These are phyloP conservation scores for Graphiopsis chlorocephala DNA, from an alignment of 2,329 filamentous ascomycete species.

Conservation along the genomic window DNA sequence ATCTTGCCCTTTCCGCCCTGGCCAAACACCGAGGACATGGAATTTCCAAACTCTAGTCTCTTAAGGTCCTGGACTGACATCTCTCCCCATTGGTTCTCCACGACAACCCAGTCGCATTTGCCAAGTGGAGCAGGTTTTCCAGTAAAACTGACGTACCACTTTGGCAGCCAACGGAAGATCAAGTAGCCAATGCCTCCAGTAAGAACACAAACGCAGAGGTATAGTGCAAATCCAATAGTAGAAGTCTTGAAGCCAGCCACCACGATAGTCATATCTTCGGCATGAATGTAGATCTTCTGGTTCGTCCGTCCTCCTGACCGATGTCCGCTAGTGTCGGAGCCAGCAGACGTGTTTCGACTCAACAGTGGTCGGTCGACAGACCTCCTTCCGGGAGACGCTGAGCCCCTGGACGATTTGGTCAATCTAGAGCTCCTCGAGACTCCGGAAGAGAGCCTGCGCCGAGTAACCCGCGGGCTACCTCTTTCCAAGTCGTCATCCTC, in stretches of 20 bases:
- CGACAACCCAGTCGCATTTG: constrained; percentile 84
- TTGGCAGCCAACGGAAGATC: constrained; percentile 83
- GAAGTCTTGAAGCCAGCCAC: constrained; percentile 89
- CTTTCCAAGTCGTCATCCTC: constrained; percentile 21
- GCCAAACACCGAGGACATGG: constrained; percentile 69
- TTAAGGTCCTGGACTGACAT: constrained; percentile 73
- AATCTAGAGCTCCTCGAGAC: constrained; percentile 24
- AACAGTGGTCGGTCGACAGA: constrained; percentile 62
- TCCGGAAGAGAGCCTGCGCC: constrained; percentile 63
- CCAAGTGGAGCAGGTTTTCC: constrained; percentile 67
- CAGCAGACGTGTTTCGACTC: constrained; percentile 66
- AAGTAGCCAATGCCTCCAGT: constrained; percentile 80
- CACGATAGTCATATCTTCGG: constrained; percentile 90
- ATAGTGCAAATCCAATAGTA: constrained; percentile 63
- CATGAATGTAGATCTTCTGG: constrained; percentile 90
- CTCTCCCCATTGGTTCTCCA: constrained; percentile 98
- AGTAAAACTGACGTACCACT: constrained; percentile 75
- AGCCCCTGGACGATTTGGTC: constrained; percentile 18
- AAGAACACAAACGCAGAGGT: constrained; percentile 66
- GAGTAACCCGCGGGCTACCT: constrained; percentile 30
- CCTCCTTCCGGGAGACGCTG: constrained; percentile 27
- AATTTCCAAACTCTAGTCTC: constrained; percentile 56
- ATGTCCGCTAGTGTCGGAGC: constrained; percentile 63
- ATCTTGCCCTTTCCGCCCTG: constrained; percentile 60
- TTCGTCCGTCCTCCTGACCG: constrained; percentile 63